A percentile compares a stretch with the other conserved stretches of the same genome.
phyloP scores from a whole-genome alignment of 129 eudicot genomes.

The Escallonia rubra region DNA sequence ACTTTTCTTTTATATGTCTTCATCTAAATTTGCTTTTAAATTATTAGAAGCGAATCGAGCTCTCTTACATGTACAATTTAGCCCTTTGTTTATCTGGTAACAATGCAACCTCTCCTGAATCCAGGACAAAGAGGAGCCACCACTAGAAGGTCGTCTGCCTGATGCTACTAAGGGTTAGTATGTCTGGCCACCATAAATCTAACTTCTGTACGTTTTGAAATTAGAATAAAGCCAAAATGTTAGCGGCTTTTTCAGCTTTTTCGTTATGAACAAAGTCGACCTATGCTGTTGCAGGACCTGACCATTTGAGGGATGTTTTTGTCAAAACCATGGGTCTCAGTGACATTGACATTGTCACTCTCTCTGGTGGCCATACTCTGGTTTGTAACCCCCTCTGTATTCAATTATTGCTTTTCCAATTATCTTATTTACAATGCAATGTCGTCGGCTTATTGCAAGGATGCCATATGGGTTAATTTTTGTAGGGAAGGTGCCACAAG shows the following conservation, averaged over 20 bases:
- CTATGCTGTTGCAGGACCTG: conserved; percentile 41
- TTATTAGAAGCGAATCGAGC: no score
- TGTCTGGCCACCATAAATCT: background rate
- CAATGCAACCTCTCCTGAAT: background rate
- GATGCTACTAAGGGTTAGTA: conserved; percentile 67
- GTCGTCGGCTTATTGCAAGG: no score
- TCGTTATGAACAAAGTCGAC: background rate
- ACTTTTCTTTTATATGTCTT: no score
- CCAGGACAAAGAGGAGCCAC: conserved; percentile 65
- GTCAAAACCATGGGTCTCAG: conserved; percentile 68
- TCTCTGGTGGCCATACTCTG: conserved; percentile 97
- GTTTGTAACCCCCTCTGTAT: conserved; percentile 25
- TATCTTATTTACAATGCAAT: no score
- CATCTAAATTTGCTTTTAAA: no score
- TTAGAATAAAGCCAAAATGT: background rate
- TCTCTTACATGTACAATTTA: no score
- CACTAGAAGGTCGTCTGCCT: conserved; percentile 87
- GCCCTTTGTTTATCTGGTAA: background rate
- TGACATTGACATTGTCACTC: conserved; percentile 83
- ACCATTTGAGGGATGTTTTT: conserved; percentile 69
- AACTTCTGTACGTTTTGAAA: background rate
- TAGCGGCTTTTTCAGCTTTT: background rate
- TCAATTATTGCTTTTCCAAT: background rate
- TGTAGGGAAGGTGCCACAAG: conserved; percentile 85
- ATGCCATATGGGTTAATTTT: no score